phyloP scores from a whole-genome alignment of 768 basidiomycete genomes.

The Pleurotus djamor region DNA sequence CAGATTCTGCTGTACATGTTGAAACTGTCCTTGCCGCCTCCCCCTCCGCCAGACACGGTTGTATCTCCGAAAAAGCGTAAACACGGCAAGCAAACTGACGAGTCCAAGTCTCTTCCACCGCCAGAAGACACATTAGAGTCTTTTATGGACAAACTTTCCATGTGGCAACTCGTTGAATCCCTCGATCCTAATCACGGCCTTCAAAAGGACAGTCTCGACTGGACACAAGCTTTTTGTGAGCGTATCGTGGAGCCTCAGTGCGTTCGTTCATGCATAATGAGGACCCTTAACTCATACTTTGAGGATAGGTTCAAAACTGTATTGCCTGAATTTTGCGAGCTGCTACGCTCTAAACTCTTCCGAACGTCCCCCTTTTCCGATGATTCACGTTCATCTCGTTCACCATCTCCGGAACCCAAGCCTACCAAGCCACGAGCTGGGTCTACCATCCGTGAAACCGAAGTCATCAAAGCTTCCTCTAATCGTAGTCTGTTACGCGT shows the following conservation, averaged over 20 bases:
- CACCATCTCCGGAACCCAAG: constrained; percentile 23
- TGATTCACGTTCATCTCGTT: constrained; percentile 24
- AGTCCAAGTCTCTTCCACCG: constrained; percentile 17
- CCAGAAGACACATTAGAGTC: constrained; percentile 59
- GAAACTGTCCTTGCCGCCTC: constrained; percentile 60
- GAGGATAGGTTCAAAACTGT: constrained; percentile 48
- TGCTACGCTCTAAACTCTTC: constrained; percentile 69
- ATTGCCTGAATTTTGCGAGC: constrained; percentile 51
- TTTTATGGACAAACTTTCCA: constrained; percentile 78
- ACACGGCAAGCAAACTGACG: constrained; percentile 16
- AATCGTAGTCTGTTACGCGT: constrained; percentile 27
- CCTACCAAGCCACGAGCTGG: constrained; percentile 12
- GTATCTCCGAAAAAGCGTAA: constrained; percentile 28
- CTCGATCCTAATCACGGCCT: constrained; percentile 19
- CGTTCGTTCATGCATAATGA: constrained; percentile 17
- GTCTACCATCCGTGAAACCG: constrained; percentile 14
- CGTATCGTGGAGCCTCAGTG: constrained; percentile 66
- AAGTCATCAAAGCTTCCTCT: neutral
- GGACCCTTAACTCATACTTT: neutral
- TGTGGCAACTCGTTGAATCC: constrained; percentile 65
- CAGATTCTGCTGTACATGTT: constrained; percentile 73
- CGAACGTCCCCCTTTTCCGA: constrained; percentile 61
- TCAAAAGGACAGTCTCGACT: constrained; percentile 47
- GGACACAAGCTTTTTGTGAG: constrained; percentile 74
- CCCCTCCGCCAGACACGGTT: constrained; percentile 24